phyloP scores from a whole-genome alignment of 1,284 basidiomycete genomes.

The Trichosporon ovoides region DNA sequence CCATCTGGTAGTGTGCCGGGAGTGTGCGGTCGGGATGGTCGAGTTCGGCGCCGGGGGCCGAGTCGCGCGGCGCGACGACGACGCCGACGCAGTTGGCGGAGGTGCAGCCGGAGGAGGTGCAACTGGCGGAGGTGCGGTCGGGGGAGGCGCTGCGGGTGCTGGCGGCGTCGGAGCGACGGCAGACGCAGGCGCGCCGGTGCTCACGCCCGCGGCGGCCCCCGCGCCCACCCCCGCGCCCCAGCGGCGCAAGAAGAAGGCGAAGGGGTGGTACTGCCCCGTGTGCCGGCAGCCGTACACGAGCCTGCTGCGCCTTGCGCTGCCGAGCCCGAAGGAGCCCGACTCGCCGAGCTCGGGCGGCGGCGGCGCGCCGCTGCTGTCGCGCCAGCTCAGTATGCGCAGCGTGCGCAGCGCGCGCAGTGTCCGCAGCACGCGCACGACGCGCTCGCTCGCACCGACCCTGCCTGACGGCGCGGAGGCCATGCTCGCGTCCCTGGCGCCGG shows the following conservation, averaged over 20 bases:
- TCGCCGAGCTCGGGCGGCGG: conserved; percentile 11
- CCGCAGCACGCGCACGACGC: conserved; percentile 24
- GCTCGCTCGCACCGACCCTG: conserved; percentile 42
- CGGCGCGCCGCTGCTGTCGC: conserved; percentile 17
- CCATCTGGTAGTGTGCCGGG: conserved; percentile 84
- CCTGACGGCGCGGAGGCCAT: conserved; percentile 48
- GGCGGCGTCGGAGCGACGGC: conserved; percentile 17
- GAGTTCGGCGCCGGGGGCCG: conserved; percentile 86
- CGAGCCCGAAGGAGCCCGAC: conserved; percentile 50
- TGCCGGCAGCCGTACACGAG: conserved; percentile 88
- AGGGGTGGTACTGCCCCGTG: conserved; percentile 91
- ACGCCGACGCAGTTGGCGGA: conserved; percentile 18
- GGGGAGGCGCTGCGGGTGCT: neutral
- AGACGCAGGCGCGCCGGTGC: conserved; percentile 23
- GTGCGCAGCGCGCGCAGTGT: conserved; percentile 8
- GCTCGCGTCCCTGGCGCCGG: conserved; percentile 35
- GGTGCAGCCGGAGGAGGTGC: conserved; percentile 19
- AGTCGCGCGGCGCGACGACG: conserved; percentile 48
- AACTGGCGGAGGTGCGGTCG: conserved; percentile 24
- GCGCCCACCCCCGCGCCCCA: conserved; percentile 46
- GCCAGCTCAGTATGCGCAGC: conserved; percentile 28
- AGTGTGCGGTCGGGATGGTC: conserved; percentile 88
- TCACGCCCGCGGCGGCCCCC: conserved; percentile 23
- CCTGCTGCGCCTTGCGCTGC: conserved; percentile 71
- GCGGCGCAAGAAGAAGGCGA: conserved; percentile 77